Percentiles rank a stretch among this genome's conserved stretches.
Conservation (phyloP, 2,329 filamentous ascomycete species). For the Epichloe gansuensis region DNA sequence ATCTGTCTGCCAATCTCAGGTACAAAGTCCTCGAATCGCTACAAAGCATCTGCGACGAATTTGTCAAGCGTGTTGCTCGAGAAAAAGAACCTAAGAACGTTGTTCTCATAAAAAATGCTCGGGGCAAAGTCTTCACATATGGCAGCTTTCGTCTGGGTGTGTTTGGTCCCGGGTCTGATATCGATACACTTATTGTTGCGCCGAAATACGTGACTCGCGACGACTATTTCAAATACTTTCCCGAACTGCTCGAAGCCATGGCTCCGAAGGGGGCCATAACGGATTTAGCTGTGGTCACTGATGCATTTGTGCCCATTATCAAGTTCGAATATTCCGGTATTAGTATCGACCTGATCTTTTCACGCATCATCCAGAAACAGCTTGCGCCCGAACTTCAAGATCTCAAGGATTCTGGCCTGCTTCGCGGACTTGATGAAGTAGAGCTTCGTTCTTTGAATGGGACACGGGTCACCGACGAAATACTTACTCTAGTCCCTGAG, state of each 20-base stretch:
- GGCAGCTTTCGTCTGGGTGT: slow-evolving; percentile 92
- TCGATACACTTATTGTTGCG: slow-evolving; percentile 86
- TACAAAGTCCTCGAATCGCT: slow-evolving; percentile 62
- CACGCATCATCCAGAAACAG: slow-evolving; percentile 57
- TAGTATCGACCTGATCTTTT: slow-evolving; percentile 89
- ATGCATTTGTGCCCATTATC: slow-evolving; percentile 93
- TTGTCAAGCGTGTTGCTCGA: slow-evolving; percentile 69
- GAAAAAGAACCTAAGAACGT: slow-evolving; percentile 60
- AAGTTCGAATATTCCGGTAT: slow-evolving; percentile 87
- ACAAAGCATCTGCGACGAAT: slow-evolving; percentile 69
- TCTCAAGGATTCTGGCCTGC: slow-evolving; percentile 68
- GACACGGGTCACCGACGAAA: slow-evolving; percentile 87
- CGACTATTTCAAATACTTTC: slow-evolving; percentile 87
- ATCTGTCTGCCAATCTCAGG: slow-evolving; percentile 27
- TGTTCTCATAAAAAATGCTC: slow-evolving; percentile 66
- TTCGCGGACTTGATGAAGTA: slow-evolving; percentile 75
- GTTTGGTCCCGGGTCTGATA: slow-evolving; percentile 91
- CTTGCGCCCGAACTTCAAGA: slow-evolving; percentile 54
- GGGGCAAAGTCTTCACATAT: slow-evolving; percentile 90
- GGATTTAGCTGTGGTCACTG: slow-evolving; percentile 72
- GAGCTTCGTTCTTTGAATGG: slow-evolving; percentile 87
- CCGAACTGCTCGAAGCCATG: slow-evolving; percentile 64
- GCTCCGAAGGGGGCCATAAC: slow-evolving; percentile 67
- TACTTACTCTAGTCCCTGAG: slow-evolving; percentile 78
- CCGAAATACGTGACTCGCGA: slow-evolving; percentile 80